Evolutionary conservation across 495 filamentous ascomycete genomes (phyloP).

Genomic region (Talaromyces trachyspermus): DNA sequence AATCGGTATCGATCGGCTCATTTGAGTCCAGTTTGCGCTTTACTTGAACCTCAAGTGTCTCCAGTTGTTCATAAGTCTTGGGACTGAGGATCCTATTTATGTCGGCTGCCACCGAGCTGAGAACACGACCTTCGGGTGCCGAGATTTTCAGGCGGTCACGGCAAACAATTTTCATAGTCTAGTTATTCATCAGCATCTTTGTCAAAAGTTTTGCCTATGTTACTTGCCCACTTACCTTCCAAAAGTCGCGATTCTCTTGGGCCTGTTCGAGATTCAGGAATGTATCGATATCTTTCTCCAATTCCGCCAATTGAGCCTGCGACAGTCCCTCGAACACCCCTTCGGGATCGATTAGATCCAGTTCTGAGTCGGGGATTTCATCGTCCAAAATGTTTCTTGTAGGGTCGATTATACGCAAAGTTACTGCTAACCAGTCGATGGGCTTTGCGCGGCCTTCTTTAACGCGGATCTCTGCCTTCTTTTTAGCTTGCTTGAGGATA

Average conservation of each 20-base stretch:
- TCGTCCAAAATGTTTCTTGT: slow-evolving; percentile 74
- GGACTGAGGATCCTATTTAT: slow-evolving; percentile 79
- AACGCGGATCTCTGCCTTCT: slow-evolving; percentile 95
- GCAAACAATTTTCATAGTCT: slow-evolving; percentile 80
- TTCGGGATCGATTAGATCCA: slow-evolving; percentile 77
- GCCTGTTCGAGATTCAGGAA: slow-evolving; percentile 78
- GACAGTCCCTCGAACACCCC: slow-evolving; percentile 71
- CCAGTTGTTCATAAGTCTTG: slow-evolving; percentile 81
- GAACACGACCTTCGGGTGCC: slow-evolving; percentile 62
- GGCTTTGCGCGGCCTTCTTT: slow-evolving; percentile 86
- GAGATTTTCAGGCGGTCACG: slow-evolving; percentile 64
- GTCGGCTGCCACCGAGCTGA: slow-evolving; percentile 76
- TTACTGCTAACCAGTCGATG: slow-evolving; percentile 94
- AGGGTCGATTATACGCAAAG: slow-evolving; percentile 77
- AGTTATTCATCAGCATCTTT: slow-evolving; percentile 5
- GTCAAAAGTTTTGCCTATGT: neutral
- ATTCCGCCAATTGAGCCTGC: slow-evolving; percentile 61
- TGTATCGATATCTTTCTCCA: slow-evolving; percentile 80
- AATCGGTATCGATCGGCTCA: slow-evolving; percentile 91
- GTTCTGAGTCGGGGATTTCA: slow-evolving; percentile 66
- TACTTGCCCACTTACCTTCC: slow-evolving; percentile 49
- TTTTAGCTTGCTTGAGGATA: slow-evolving; percentile 94
- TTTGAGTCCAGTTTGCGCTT: slow-evolving; percentile 74
- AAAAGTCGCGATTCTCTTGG: slow-evolving; percentile 73
- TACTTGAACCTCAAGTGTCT: slow-evolving; percentile 78